A percentile compares a stretch with the other conserved stretches of the same genome.
Evolutionary conservation across 164 flowering plant genomes (phyloP).

Genomic region (Euptelea pleiosperma): DNA sequence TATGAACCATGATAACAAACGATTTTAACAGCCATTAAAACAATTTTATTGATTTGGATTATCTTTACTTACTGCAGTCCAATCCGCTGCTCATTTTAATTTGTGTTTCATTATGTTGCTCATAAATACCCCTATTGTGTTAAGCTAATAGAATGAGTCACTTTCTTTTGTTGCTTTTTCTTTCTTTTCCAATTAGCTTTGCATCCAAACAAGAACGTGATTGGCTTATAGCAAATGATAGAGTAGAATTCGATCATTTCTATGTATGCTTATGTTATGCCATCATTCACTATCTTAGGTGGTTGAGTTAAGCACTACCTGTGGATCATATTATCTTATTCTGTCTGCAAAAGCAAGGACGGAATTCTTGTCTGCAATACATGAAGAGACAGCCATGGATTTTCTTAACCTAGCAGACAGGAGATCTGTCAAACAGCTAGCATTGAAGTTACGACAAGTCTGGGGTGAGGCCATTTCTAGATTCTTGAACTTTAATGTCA

Average conservation of each 20-base stretch:
- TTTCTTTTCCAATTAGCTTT: too few relatives aligned
- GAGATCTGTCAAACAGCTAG: slow-evolving; percentile 51
- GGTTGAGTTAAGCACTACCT: slow-evolving; percentile 51
- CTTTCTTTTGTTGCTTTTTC: too few relatives aligned
- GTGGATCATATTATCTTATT: slow-evolving; percentile 46
- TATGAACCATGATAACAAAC: too few relatives aligned
- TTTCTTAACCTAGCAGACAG: slow-evolving; percentile 49
- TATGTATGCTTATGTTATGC: not conserved
- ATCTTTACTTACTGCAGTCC: too few relatives aligned
- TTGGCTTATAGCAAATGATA: slow-evolving; percentile 2
- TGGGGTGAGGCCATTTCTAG: slow-evolving; percentile 54
- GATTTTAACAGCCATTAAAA: too few relatives aligned
- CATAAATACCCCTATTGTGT: too few relatives aligned
- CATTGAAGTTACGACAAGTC: slow-evolving; percentile 50
- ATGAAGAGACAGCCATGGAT: slow-evolving; percentile 51
- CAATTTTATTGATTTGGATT: too few relatives aligned
- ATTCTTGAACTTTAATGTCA: not conserved
- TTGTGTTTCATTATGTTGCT: too few relatives aligned
- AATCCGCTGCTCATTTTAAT: too few relatives aligned
- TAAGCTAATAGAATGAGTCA: too few relatives aligned
- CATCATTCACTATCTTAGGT: slow-evolving; percentile 35
- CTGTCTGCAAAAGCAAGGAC: slow-evolving; percentile 48
- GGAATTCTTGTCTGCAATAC: slow-evolving; percentile 59
- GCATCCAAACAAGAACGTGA: too few relatives aligned
- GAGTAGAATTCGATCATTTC: not conserved